Percentiles rank a stretch among this genome's conserved stretches.
Conservation (phyloP, 495 filamentous ascomycete genomes). For the Penicillium tannophilum region DNA sequence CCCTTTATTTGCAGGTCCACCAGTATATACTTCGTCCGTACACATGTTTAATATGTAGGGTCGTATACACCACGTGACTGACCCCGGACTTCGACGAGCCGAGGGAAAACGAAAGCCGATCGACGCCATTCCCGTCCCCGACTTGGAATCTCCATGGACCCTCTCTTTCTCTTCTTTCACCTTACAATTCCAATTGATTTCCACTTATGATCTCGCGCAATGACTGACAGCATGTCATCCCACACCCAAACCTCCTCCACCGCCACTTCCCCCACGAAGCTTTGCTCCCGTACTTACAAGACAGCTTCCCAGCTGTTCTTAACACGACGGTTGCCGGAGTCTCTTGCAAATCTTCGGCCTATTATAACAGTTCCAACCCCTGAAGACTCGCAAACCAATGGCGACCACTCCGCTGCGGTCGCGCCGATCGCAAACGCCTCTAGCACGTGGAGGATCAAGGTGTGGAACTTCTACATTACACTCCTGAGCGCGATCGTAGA, state of each 20-base stretch:
- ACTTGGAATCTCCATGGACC: constrained; percentile 11
- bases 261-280: constrained; percentile 62
- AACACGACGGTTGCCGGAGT: constrained; percentile 87
- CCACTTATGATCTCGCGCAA: constrained; percentile 18
- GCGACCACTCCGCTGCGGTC: constrained; percentile 37
- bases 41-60: too few species aligned
- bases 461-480: constrained; percentile 96
- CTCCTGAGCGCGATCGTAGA: constrained; percentile 89
- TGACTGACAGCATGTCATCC: constrained; percentile 44
- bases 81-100: constrained; percentile 37
- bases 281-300: constrained; percentile 67
- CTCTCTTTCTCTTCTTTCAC: constrained; percentile 4
- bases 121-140: constrained; percentile 23
- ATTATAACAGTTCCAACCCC: constrained; percentile 58
- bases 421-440: constrained; percentile 76
- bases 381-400: constrained; percentile 41
- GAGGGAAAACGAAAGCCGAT: constrained; percentile 38
- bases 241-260: constrained; percentile 53
- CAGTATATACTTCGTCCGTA: background rate
- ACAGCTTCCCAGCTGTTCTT: constrained; percentile 89
- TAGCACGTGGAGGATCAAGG: constrained; percentile 79
- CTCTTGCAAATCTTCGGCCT: constrained; percentile 77
- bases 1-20: background rate
- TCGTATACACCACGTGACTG: constrained; percentile 28
- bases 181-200: background rate